These are phyloP conservation scores for Xylariaceae sp. DNA, from an alignment of 2,329 filamentous ascomycete species.

Conservation along the genomic window DNA sequence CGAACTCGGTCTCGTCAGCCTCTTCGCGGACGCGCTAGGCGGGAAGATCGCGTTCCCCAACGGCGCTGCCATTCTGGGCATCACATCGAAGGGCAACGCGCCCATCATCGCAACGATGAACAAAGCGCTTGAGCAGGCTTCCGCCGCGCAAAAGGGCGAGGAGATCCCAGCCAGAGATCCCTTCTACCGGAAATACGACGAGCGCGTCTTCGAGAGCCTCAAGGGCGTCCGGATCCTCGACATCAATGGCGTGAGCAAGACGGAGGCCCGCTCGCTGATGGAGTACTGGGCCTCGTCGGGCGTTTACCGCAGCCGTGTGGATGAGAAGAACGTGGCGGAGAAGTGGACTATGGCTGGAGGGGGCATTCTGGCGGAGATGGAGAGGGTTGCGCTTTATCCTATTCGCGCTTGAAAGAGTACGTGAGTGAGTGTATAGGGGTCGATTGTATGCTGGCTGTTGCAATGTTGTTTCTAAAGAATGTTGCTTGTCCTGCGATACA, in stretches of 20 bases:
- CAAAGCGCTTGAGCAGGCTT: conserved; percentile 58
- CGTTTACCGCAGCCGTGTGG: conserved; percentile 65
- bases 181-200: conserved; percentile 54
- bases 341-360: conserved; percentile 80
- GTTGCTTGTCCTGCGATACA: not conserved
- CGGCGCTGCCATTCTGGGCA: conserved; percentile 74
- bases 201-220: conserved; percentile 51
- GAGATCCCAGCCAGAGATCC: conserved; percentile 44
- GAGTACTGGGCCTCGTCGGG: conserved; percentile 93
- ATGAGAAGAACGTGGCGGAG: conserved; percentile 68
- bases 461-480: not conserved
- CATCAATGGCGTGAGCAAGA: conserved; percentile 65
- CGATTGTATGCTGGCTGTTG: not conserved
- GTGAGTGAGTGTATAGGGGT: not conserved
- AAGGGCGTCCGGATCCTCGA: conserved; percentile 49
- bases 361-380: conserved; percentile 78
- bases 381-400: conserved; percentile 54
- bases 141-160: conserved; percentile 37
- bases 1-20: conserved; percentile 70
- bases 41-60: conserved; percentile 58
- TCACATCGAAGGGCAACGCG: conserved; percentile 69
- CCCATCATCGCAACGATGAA: conserved; percentile 63
- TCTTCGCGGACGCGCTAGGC: conserved; percentile 70
- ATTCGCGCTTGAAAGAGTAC: conserved; percentile 14
- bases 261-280: conserved; percentile 75